Evolutionary conservation across 139 green algal species (phyloP).

Genomic region (Desmodesmus armatus): DNA sequence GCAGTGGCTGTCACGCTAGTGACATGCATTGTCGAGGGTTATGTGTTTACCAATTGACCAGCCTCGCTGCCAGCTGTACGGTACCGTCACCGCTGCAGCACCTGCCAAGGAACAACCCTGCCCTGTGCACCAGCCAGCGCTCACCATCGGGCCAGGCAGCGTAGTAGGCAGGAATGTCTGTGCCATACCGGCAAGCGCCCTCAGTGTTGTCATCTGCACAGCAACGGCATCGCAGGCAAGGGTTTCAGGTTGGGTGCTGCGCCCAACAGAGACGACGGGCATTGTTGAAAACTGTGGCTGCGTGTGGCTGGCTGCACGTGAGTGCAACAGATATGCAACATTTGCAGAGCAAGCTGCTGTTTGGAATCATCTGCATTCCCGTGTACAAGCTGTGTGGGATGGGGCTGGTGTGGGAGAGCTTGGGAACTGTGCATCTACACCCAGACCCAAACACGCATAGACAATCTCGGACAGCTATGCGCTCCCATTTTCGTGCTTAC

Average conservation of each 20-base stretch:
- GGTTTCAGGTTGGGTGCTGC: background rate
- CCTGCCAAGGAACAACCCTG: background rate
- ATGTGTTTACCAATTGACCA: background rate
- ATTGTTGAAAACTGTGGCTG: background rate
- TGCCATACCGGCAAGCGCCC: background rate
- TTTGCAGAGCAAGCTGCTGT: background rate
- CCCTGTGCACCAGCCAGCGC: background rate
- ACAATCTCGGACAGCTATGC: background rate
- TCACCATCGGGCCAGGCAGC: slow-evolving; percentile 6
- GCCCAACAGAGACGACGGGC: too few species aligned
- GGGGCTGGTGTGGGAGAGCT: too few species aligned
- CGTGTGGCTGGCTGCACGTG: background rate
- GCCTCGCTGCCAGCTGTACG: background rate
- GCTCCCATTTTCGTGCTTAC: background rate
- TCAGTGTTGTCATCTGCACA: background rate
- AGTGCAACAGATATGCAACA: background rate
- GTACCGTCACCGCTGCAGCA: background rate
- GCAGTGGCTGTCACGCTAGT: background rate
- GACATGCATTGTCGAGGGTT: too few species aligned
- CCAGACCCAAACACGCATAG: background rate
- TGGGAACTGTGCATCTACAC: too few species aligned
- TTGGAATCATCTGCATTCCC: background rate
- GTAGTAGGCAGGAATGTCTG: background rate
- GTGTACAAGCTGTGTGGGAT: background rate
- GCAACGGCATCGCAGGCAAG: background rate